Evolutionary conservation across 345 rosid species (phyloP), one percentile per base, ranked within the genome.

Genomic region (Camelina sativa): DNA sequence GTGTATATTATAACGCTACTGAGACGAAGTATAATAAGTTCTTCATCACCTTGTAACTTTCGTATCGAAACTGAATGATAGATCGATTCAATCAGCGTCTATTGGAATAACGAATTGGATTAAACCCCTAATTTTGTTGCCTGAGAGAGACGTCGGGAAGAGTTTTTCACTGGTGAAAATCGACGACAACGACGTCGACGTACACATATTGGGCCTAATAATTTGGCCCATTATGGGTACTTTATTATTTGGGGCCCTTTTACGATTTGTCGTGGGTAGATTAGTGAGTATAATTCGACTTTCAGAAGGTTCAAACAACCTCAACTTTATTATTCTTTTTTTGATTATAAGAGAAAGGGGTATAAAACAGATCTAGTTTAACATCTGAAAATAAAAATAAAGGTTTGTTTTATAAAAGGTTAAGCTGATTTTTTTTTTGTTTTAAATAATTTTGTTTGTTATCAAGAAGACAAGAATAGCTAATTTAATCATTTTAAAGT

Each of bases 401-500:
- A 7, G n/a, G 11, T 20, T 20, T 22, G 32, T 12, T 20, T 22
- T 53, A 2, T 0, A 20, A 20, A 17, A 50, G 34, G 50, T 66
- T 17, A 12, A 52, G 15, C 41, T 69, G 53, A 28, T 4, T 2
- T 7, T 1, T 12, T 2, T 0, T 16, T 58, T 58, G 35, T 6
- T 44, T 17, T 17, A 17, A 5, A 17, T 17, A 41, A 41, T 9
- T 37, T 52, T 65, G 44, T 73, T 15, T 65, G 59, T 53, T 4
- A 74, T 37, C 22, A 65, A 65, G 52, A 6, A 34, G 0, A 34
- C 8, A 34, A 62, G 43, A 30, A 30, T 25, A 47, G 1, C 25
- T 65, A 74, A 35, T 20, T 34, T 56, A 56, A 65, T 74, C 50
- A 65, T n/a, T 65, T 72, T 57, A 57, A 41, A 56, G 16, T 32